phyloP scores from a whole-genome alignment of 257 asterid species.

The Ballota nigra region DNA sequence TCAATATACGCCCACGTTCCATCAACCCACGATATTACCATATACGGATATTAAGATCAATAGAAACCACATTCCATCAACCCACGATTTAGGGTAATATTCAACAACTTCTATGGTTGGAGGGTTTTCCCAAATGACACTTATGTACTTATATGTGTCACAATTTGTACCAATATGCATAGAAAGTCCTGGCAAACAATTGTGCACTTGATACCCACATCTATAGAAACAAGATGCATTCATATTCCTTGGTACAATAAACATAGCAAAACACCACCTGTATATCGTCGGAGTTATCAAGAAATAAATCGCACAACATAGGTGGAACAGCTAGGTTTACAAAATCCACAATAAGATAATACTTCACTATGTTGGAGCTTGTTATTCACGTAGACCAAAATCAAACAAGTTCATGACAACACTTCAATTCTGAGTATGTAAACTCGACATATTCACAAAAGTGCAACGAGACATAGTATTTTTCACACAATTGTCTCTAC shows the following conservation, averaged over 20 bases:
- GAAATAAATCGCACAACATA: neutral
- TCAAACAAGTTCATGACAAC: slow-evolving; percentile 15
- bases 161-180: neutral
- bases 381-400: slow-evolving; percentile 22
- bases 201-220: neutral
- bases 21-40: no score
- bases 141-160: neutral
- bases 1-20: no score
- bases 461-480: slow-evolving; percentile 22
- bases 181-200: neutral
- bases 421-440: slow-evolving; percentile 14
- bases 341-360: neutral
- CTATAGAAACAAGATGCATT: neutral
- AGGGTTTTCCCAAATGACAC: neutral
- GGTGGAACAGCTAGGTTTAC: neutral
- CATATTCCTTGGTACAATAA: neutral
- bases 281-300: no score
- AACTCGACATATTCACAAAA: slow-evolving; percentile 29
- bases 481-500: slow-evolving; percentile 28
- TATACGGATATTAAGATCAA: no score
- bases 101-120: neutral
- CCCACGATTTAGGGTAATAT: no score
- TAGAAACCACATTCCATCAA: no score
- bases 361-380: slow-evolving; percentile 6
- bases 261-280: neutral